Base-by-base conservation (phyloP, 2,329 filamentous ascomycete genomes). In the Chaetomiaceae sp. region DNA sequence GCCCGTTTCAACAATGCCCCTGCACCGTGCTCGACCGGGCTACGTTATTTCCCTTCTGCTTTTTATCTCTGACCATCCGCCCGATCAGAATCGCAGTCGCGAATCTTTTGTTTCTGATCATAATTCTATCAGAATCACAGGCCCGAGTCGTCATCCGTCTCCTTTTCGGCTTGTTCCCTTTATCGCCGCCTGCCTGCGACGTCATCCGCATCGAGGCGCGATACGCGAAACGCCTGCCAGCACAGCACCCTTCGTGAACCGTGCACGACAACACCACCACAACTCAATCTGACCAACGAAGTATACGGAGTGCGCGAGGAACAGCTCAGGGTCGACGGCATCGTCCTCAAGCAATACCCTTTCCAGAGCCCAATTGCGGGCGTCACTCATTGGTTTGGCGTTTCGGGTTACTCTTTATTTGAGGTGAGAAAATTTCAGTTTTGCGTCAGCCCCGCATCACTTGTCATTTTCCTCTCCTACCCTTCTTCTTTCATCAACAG, bases 1-100 rank as follows among this genome's bases (percentile, higher is more conserved):
- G 58, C 58, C 59, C 56, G 60, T 62, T 62, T 62, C 60, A 62
- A 60, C 52, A n/a, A 27, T 42, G 40, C 48, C 58, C 60, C 52
- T 55, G 54, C 54, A 55, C 33, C 1, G 27, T 54, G 34, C 33
- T 25, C 15, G 22, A 38, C 51, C 55, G 59, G 59, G 60, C 59
- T 57, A 62, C 56, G 56, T 63, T 59, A 57, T 59, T 58, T 59
- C 59, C 54, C 56, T 51, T 55, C 52, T 55, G 40, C 51, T 50
- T 51, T 56, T 54, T 51, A 58, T 58, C 55, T 57, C n/a, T 44
- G 49, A 54, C 40, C 48, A 25, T 53, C 37, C 40, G 47, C 57
- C 53, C 33, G 34, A n/a, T 48, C 50, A 48, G 17, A 48, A 47
- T 9, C 38, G 22, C 19, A 44, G n/a, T 11, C n/a, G 22, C n/a